Conservation (phyloP, 495 filamentous ascomycete species). For the Parathielavia appendiculata region DNA sequence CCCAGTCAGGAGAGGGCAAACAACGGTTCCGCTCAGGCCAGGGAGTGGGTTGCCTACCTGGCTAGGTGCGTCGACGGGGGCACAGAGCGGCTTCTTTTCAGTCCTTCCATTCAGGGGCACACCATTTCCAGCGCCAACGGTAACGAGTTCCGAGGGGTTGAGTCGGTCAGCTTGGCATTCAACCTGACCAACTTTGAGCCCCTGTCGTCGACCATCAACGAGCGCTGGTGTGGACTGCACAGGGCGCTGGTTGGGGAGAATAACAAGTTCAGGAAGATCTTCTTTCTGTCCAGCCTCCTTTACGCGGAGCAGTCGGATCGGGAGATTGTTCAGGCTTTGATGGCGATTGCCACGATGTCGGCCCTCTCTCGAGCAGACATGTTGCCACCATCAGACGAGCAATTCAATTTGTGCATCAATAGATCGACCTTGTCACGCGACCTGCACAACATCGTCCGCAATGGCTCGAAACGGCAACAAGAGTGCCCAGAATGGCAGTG, state of each 20-base stretch:
- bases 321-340: constrained; percentile 19
- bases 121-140: constrained; percentile 4
- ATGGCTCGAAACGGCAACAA: neutral
- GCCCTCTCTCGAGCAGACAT: neutral
- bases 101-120: neutral
- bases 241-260: constrained; percentile 3
- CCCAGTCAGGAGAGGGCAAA: neutral
- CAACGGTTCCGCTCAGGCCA: constrained; percentile 4
- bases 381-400: constrained; percentile 1
- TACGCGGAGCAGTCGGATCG: constrained; percentile 9
- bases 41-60: neutral
- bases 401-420: constrained; percentile 5
- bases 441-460: neutral
- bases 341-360: constrained; percentile 13
- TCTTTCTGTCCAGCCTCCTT: constrained; percentile 19
- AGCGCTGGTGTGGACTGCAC: constrained; percentile 19
- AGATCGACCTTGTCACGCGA: neutral
- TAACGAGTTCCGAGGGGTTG: neutral
- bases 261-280: constrained; percentile 15
- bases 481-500: neutral
- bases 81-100: neutral
- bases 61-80: neutral
- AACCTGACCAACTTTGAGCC: neutral
- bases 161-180: constrained; percentile 1
- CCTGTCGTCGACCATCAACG: neutral